These are phyloP conservation scores for Raphanus hybrid DNA, from an alignment of 441 rosid species.

Conservation along the genomic window DNA sequence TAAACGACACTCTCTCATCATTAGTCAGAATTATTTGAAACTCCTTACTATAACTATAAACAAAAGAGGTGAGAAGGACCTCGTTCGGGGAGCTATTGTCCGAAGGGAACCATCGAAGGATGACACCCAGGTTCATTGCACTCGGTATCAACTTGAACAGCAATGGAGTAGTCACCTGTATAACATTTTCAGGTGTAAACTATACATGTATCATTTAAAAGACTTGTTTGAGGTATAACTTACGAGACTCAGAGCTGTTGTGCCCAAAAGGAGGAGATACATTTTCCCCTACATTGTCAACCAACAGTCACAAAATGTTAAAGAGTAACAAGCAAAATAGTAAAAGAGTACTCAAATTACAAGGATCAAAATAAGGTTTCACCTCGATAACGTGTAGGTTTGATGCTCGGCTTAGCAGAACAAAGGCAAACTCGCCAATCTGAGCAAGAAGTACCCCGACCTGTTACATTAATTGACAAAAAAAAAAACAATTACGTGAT, in stretches of 20 bases:
- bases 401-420: conserved; percentile 92
- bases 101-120: conserved; percentile 82
- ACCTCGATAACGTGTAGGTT: conserved; percentile 95
- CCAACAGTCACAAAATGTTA: background rate
- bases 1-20: conserved; percentile 16
- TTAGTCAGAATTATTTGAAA: background rate
- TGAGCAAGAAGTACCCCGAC: conserved; percentile 95
- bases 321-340: background rate
- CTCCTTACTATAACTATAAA: background rate
- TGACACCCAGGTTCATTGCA: conserved; percentile 82
- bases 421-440: conserved; percentile 97
- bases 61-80: conserved; percentile 45
- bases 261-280: conserved; percentile 97
- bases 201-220: conserved; percentile 2
- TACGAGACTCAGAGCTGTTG: conserved; percentile 95
- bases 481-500: conserved; percentile 16
- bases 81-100: conserved; percentile 62
- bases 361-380: conserved; percentile 24
- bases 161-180: conserved; percentile 87
- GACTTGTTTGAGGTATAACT: conserved; percentile 35
- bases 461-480: conserved; percentile 44
- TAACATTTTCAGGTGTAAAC: conserved; percentile 12
- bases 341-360: background rate
- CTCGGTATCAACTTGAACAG: conserved; percentile 83
- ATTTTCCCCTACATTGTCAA: conserved; percentile 82